Conservation (phyloP, 83 land plant genomes). For the Picea engelmannii region DNA sequence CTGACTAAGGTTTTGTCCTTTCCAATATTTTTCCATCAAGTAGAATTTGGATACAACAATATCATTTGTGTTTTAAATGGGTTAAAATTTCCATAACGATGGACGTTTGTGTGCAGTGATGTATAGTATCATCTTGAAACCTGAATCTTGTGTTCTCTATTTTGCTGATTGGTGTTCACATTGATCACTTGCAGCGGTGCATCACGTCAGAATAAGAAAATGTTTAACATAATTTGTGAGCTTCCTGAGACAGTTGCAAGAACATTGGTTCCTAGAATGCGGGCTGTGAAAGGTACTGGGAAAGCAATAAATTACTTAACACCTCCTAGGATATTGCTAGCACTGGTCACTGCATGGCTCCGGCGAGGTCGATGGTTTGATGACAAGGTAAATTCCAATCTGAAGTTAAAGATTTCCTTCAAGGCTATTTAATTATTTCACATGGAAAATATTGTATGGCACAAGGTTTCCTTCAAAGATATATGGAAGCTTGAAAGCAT, state of each 20-base stretch:
- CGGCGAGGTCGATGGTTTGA: constrained; percentile 99
- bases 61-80: background rate
- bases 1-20: background rate
- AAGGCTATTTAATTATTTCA: background rate
- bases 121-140: background rate
- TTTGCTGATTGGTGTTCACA: background rate
- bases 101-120: background rate
- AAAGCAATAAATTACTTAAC: constrained; percentile 92
- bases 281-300: constrained; percentile 91
- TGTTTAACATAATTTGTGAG: constrained; percentile 98
- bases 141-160: background rate
- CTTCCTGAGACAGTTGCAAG: constrained; percentile 99
- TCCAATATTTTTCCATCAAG: constrained; percentile 2
- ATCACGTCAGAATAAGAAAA: constrained; percentile 82
- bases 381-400: constrained; percentile 72
- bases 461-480: background rate
- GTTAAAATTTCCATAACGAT: background rate
- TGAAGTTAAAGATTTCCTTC: background rate
- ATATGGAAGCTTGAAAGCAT: background rate
- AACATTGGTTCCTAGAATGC: constrained; percentile 87
- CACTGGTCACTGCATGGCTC: constrained; percentile 92
- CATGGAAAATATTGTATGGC: background rate
- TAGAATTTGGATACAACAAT: constrained; percentile 4
- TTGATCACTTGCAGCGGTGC: constrained; percentile 75
- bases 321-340: constrained; percentile 92